These are phyloP conservation scores for Cajanus cajan DNA, from an alignment of 306 rosid species.

Conservation along the genomic window DNA sequence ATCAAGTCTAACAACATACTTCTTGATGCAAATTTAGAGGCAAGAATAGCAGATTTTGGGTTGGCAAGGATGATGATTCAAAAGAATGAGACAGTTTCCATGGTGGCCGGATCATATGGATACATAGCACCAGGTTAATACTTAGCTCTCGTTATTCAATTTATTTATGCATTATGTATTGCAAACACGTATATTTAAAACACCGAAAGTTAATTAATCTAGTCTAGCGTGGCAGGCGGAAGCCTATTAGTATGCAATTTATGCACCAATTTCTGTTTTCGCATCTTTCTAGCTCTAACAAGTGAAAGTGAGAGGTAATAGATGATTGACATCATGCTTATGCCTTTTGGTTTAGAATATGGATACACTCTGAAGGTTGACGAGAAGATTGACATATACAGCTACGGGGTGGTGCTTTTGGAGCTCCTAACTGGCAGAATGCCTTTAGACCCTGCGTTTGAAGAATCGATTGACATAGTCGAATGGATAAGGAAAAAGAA, in stretches of 20 bases:
- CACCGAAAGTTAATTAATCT: neutral
- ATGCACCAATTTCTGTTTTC: neutral
- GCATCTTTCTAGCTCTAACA: neutral
- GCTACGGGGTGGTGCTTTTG: slow-evolving; percentile 79
- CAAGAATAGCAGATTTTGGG: slow-evolving; percentile 90
- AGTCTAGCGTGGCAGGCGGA: neutral
- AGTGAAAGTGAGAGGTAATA: slow-evolving; percentile 11
- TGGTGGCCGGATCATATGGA: slow-evolving; percentile 91
- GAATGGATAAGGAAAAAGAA: slow-evolving; percentile 66
- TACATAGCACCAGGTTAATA: slow-evolving; percentile 94
- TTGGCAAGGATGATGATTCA: slow-evolving; percentile 81
- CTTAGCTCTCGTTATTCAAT: neutral
- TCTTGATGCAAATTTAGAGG: slow-evolving; percentile 77
- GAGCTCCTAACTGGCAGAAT: slow-evolving; percentile 76
- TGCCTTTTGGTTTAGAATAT: slow-evolving; percentile 52
- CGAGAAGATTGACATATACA: slow-evolving; percentile 82
- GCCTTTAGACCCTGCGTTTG: slow-evolving; percentile 65
- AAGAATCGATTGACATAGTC: slow-evolving; percentile 55
- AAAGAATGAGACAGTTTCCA: slow-evolving; percentile 79
- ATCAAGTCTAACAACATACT: slow-evolving; percentile 88
- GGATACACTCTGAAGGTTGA: slow-evolving; percentile 84
- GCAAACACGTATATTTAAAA: neutral
- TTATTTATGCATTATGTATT: neutral
- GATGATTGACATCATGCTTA: neutral
- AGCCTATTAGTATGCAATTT: neutral